Evolutionary conservation across 495 filamentous ascomycete genomes (phyloP).

Genomic region (Aspergillus kassunensis): DNA sequence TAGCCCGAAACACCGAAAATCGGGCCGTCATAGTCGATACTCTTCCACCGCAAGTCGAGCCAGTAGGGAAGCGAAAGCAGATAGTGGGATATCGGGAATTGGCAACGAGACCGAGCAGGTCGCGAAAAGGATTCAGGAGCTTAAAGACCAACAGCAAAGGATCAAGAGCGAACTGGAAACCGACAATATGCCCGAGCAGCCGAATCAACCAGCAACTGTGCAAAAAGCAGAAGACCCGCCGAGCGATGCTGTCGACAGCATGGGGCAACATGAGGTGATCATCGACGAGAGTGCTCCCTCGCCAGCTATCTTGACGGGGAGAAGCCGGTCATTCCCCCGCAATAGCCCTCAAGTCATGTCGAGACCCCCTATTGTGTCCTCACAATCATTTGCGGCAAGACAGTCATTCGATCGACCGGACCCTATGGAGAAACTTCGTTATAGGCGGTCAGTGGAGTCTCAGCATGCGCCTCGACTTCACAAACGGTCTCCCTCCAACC

Average conservation of each 20-base stretch:
- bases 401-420: constrained; percentile 36
- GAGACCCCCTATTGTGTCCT: constrained; percentile 39
- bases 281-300: constrained; percentile 65
- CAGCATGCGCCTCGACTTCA: constrained; percentile 35
- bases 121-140: constrained; percentile 46
- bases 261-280: constrained; percentile 19
- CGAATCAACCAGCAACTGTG: constrained; percentile 24
- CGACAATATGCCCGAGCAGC: constrained; percentile 32
- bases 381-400: constrained; percentile 33
- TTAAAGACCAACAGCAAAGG: constrained; percentile 49
- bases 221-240: constrained; percentile 23
- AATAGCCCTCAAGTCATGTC: constrained; percentile 42
- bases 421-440: constrained; percentile 29
- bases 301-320: constrained; percentile 56
- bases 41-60: constrained; percentile 26
- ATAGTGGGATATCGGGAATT: constrained; percentile 30
- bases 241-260: constrained; percentile 24
- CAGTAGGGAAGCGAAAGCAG: constrained; percentile 32
- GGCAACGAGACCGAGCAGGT: constrained; percentile 43
- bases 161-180: constrained; percentile 39
- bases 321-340: constrained; percentile 48
- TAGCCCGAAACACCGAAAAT: constrained; percentile 32
- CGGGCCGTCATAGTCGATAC: constrained; percentile 38
- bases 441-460: constrained; percentile 37
- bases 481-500: constrained; percentile 39